Evolutionary conservation across 2,329 filamentous ascomycete species (phyloP).

Genomic region (Podosphaera aphanis): DNA sequence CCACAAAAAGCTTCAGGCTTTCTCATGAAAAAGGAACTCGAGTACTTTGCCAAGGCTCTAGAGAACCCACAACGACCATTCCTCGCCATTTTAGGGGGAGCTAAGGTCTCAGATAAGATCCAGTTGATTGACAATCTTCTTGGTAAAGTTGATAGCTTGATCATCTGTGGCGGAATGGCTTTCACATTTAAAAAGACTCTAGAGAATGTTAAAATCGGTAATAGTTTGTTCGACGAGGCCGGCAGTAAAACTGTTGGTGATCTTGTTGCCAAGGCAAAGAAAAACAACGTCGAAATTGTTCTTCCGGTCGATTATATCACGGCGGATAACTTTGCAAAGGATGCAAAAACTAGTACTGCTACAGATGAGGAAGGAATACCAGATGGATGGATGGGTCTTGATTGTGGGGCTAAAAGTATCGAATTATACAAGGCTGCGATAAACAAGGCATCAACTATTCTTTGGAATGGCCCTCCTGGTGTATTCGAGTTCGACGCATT

Average conservation of each 20-base stretch:
- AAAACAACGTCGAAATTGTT: conserved; percentile 84
- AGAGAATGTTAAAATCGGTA: conserved; percentile 69
- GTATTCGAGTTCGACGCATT: conserved; percentile 97
- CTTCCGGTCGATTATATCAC: conserved; percentile 90
- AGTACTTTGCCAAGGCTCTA: conserved; percentile 95
- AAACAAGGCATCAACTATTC: conserved; percentile 72
- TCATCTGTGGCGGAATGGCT: conserved; percentile 95
- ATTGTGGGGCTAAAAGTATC: conserved; percentile 74
- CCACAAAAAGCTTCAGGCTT: conserved; percentile 94
- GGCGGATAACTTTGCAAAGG: conserved; percentile 76
- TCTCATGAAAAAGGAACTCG: conserved; percentile 99
- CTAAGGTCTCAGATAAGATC: conserved; percentile 99
- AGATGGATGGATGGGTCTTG: conserved; percentile 94
- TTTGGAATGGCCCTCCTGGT: conserved; percentile 95
- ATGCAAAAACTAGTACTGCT: conserved; percentile 60
- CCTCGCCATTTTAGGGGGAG: conserved; percentile 92
- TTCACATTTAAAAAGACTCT: conserved; percentile 99
- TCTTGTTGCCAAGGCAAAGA: conserved; percentile 87
- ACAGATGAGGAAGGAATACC: conserved; percentile 77
- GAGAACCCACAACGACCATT: conserved; percentile 86
- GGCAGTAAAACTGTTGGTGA: conserved; percentile 76
- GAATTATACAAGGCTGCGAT: conserved; percentile 78
- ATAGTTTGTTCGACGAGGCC: conserved; percentile 78
- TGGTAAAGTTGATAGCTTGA: conserved; percentile 88
- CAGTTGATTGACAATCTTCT: conserved; percentile 97